phyloP scores from a whole-genome alignment of 192 early-diverging fungal species.

The Gaertneriomyces sp. region DNA sequence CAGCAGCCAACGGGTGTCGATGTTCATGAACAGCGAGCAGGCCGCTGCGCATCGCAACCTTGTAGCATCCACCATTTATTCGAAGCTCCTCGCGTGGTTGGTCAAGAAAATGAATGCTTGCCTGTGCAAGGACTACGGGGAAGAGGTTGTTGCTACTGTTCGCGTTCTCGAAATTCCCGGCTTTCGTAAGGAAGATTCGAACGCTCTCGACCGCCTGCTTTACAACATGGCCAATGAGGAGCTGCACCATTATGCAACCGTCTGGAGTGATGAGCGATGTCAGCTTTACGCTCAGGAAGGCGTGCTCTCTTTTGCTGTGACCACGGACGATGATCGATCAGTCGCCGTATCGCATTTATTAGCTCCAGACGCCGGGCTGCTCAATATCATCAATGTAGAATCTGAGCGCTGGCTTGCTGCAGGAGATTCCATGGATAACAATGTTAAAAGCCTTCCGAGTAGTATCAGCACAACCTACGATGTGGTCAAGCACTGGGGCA shows the following conservation, averaged over 20 bases:
- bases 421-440: slow-evolving; percentile 13
- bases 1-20: slow-evolving; percentile 75
- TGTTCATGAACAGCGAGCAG: slow-evolving; percentile 70
- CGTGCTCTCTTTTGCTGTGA: slow-evolving; percentile 25
- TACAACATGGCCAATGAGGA: slow-evolving; percentile 87
- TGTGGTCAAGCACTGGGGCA: slow-evolving; percentile 31
- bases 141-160: slow-evolving; percentile 59
- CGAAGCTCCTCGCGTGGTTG: slow-evolving; percentile 72
- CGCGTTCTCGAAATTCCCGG: slow-evolving; percentile 85
- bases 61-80: slow-evolving; percentile 74
- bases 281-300: slow-evolving; percentile 27
- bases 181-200: slow-evolving; percentile 55
- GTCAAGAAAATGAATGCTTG: slow-evolving; percentile 80
- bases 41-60: slow-evolving; percentile 73
- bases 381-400: slow-evolving; percentile 70
- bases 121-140: slow-evolving; percentile 64
- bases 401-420: slow-evolving; percentile 14
- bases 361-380: slow-evolving; percentile 62
- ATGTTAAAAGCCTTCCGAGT: slow-evolving; percentile 18
- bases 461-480: slow-evolving; percentile 23
- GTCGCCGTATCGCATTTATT: slow-evolving; percentile 9
- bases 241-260: slow-evolving; percentile 52
- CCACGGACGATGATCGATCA: slow-evolving; percentile 7
- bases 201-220: slow-evolving; percentile 68
- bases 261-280: slow-evolving; percentile 21